Conservation (phyloP, 2,329 filamentous ascomycete genomes). For the Apiospora phragmitis region DNA sequence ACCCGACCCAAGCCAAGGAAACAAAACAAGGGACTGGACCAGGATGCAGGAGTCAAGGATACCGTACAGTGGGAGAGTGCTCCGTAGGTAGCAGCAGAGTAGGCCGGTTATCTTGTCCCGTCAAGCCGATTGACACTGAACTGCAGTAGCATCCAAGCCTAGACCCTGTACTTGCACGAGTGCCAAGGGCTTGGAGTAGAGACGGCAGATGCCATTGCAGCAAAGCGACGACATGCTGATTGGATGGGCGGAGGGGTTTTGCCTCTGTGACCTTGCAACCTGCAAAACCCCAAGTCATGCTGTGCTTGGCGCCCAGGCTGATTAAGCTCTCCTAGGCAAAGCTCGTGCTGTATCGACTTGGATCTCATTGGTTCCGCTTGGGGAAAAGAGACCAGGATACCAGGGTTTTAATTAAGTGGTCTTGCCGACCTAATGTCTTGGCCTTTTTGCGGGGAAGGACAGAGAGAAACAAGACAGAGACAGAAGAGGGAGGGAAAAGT, state of each 20-base stretch:
- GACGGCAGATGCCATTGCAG: background rate
- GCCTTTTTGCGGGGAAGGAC: background rate
- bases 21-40: background rate
- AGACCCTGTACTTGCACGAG: slow-evolving; percentile 3
- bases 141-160: background rate
- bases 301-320: slow-evolving; percentile 4
- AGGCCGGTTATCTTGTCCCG: background rate
- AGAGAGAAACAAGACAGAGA: background rate
- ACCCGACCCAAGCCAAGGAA: background rate
- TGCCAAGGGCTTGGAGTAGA: background rate
- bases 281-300: background rate
- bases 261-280: slow-evolving; percentile 3
- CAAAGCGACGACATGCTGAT: background rate
- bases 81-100: background rate
- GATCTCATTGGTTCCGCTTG: background rate
- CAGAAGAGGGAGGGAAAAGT: slow-evolving; percentile 6
- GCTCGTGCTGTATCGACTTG: background rate
- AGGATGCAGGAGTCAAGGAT: background rate
- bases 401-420: background rate
- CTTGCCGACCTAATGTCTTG: background rate
- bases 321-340: slow-evolving; percentile 11
- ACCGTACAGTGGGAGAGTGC: background rate
- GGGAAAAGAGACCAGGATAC: background rate
- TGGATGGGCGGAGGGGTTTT: background rate
- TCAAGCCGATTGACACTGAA: background rate